A percentile compares a stretch with the other conserved stretches of the same genome.
Evolutionary conservation across 108 stramenopile genomes (phyloP).

Genomic region (Chaetoceros muelleri): DNA sequence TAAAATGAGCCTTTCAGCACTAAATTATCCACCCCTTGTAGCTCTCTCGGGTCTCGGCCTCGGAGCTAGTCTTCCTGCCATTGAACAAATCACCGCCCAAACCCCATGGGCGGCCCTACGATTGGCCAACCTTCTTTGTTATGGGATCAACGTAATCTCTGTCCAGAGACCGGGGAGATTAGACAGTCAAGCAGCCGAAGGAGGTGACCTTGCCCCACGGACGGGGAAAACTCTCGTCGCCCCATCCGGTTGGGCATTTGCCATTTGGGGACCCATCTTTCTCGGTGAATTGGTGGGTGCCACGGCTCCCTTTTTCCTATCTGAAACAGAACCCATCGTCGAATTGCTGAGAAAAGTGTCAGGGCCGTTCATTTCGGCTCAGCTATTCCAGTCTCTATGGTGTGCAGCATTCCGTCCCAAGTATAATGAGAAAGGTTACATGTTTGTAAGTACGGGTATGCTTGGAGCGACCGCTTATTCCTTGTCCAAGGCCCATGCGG

Average conservation of each 20-base stretch:
- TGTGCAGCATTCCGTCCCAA: conserved; percentile 53
- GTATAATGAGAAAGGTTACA: conserved; percentile 37
- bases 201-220: conserved; percentile 3
- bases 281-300: conserved; percentile 48
- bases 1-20: conserved; percentile 21
- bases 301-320: conserved; percentile 19
- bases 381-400: conserved; percentile 56
- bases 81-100: conserved; percentile 17
- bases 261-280: conserved; percentile 73
- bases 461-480: conserved; percentile 46
- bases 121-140: conserved; percentile 29
- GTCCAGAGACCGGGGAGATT: conserved; percentile 50
- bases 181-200: conserved; percentile 23
- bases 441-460: conserved; percentile 31
- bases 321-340: conserved; percentile 12
- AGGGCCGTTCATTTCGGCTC: conserved; percentile 44
- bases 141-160: conserved; percentile 30
- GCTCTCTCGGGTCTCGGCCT: conserved; percentile 27
- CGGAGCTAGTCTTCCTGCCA: conserved; percentile 24
- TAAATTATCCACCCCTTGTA: conserved; percentile 38
- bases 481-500: conserved; percentile 37
- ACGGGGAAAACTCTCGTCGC: conserved; percentile 28
- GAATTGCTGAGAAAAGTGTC: conserved; percentile 12
- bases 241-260: conserved; percentile 69
- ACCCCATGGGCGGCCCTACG: conserved; percentile 19